Percentiles rank a stretch among this genome's conserved stretches.
These are phyloP conservation scores for Mariannaea sp. DNA, from an alignment of 2,329 filamentous ascomycete species.

Conservation along the genomic window DNA sequence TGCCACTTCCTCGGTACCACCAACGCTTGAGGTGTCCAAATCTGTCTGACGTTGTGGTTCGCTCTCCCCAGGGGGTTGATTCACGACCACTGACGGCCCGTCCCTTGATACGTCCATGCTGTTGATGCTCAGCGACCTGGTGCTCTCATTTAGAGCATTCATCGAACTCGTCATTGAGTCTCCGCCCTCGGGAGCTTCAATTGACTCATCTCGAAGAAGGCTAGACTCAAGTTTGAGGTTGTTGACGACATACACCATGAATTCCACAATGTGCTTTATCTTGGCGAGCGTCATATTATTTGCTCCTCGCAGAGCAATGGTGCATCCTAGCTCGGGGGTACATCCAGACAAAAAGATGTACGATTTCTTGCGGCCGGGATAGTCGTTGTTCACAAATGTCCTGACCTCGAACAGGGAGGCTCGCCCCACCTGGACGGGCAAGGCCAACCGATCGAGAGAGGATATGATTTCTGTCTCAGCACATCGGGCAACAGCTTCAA, in stretches of 20 bases:
- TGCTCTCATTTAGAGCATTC: slow-evolving; percentile 48
- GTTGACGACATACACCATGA: slow-evolving; percentile 99
- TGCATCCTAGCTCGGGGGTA: slow-evolving; percentile 87
- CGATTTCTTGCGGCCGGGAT: slow-evolving; percentile 80
- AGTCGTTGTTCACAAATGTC: slow-evolving; percentile 83
- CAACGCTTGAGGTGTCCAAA: slow-evolving; percentile 37
- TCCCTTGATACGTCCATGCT: slow-evolving; percentile 38
- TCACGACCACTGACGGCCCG: slow-evolving; percentile 40
- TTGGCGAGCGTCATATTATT: slow-evolving; percentile 71
- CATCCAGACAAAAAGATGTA: slow-evolving; percentile 96
- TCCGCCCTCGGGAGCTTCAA: slow-evolving; percentile 73
- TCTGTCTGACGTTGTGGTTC: slow-evolving; percentile 44
- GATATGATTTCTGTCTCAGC: slow-evolving; percentile 92
- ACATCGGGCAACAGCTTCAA: slow-evolving; percentile 92
- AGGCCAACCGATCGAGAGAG: slow-evolving; percentile 88
- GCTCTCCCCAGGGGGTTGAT: slow-evolving; percentile 46
- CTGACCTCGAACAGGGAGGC: slow-evolving; percentile 93
- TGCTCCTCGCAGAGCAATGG: slow-evolving; percentile 86
- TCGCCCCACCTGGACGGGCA: slow-evolving; percentile 72
- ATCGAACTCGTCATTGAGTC: slow-evolving; percentile 46
- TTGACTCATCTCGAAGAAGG: slow-evolving; percentile 89
- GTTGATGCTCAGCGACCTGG: slow-evolving; percentile 41
- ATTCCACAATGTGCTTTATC: slow-evolving; percentile 93
- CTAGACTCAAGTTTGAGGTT: slow-evolving; percentile 96
- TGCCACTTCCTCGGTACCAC: slow-evolving; percentile 37